Percentiles rank a stretch among this genome's conserved stretches.
These are phyloP conservation scores for Cruciata laevipes DNA, from an alignment of 257 asterid genomes.

Conservation along the genomic window DNA sequence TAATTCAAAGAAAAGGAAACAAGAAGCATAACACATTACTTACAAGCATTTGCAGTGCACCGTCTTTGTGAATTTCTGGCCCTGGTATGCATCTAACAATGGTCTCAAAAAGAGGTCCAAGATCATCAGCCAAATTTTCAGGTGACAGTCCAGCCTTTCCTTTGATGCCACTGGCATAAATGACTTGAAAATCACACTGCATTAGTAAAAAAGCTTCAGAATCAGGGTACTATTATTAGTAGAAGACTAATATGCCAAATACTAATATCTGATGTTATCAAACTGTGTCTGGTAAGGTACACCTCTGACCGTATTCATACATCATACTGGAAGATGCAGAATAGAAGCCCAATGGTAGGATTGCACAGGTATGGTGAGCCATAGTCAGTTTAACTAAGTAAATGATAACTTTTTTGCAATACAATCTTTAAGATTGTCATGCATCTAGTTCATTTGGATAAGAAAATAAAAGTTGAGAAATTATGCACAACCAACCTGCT, in stretches of 20 bases:
- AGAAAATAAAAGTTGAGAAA: background rate
- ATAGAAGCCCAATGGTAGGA: background rate
- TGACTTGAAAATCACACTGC: constrained; percentile 99
- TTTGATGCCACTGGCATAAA: constrained; percentile 93
- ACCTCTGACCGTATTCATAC: background rate
- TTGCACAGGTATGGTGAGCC: background rate
- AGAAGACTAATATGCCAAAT: background rate
- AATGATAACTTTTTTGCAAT: background rate
- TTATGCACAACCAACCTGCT: constrained; percentile 53
- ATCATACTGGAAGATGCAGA: background rate
- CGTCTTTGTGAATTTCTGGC: constrained; percentile 76
- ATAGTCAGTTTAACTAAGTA: background rate
- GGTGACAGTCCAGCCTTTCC: constrained; percentile 95
- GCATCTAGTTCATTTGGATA: background rate
- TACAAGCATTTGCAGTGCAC: constrained; percentile 97
- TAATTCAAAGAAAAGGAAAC: background rate
- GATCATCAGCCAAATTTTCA: constrained; percentile 77
- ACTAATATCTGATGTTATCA: background rate
- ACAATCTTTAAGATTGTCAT: background rate
- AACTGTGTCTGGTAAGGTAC: background rate
- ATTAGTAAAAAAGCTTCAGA: constrained; percentile 13
- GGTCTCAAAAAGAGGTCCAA: constrained; percentile 95
- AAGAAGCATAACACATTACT: constrained; percentile 24
- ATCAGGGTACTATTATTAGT: background rate
- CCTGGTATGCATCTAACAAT: constrained; percentile 94